Evolutionary conservation across 805 yeast genomes (phyloP).

Genomic region (Metschnikowia lachancei): DNA sequence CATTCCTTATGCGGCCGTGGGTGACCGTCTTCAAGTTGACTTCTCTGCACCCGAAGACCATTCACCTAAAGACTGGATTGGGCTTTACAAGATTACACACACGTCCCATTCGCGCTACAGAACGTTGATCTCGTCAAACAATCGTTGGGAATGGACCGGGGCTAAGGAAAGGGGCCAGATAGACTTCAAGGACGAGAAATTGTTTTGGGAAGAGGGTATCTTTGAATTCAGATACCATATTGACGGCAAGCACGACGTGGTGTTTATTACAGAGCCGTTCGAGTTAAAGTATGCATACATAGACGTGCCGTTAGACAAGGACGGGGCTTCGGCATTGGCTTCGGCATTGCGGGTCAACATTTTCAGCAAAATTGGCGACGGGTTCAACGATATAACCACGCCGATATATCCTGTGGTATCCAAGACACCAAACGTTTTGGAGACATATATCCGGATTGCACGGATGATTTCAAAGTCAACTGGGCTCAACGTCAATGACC

Average conservation of each 20-base stretch:
- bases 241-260: constrained; percentile 66
- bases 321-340: constrained; percentile 30
- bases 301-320: constrained; percentile 33
- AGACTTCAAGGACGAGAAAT: constrained; percentile 45
- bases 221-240: constrained; percentile 75
- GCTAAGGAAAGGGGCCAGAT: constrained; percentile 42
- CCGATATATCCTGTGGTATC: constrained; percentile 28
- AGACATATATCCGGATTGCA: constrained; percentile 27
- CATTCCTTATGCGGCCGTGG: constrained; percentile 34
- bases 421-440: constrained; percentile 29
- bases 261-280: constrained; percentile 62
- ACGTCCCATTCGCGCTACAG: constrained; percentile 53
- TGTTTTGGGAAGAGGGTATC: constrained; percentile 65
- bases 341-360: constrained; percentile 29
- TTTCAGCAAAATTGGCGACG: constrained; percentile 31
- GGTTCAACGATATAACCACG: constrained; percentile 22
- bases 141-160: constrained; percentile 60
- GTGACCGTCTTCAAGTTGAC: constrained; percentile 50
- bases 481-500: constrained; percentile 37
- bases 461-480: constrained; percentile 33
- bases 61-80: constrained; percentile 67
- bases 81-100: constrained; percentile 62
- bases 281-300: constrained; percentile 49
- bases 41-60: constrained; percentile 56
- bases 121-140: constrained; percentile 60